A percentile compares a stretch with the other conserved stretches of the same genome.
Evolutionary conservation across 2,329 filamentous ascomycete genomes (phyloP).

Genomic region (Neofusicoccum parvum): DNA sequence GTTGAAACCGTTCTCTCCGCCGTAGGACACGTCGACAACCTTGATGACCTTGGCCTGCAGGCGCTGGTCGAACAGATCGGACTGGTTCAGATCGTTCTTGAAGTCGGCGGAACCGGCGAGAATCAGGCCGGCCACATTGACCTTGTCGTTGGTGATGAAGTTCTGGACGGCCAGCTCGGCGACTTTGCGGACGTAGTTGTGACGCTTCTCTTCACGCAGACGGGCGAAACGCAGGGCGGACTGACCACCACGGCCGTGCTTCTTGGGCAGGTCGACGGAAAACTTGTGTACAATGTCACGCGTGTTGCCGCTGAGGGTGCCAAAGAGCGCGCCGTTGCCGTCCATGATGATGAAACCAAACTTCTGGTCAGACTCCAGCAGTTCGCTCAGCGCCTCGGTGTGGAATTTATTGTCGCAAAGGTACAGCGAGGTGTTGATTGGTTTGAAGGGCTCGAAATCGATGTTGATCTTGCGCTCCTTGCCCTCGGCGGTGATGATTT

Average conservation of each 20-base stretch:
- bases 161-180: conserved; percentile 97
- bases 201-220: conserved; percentile 98
- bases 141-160: conserved; percentile 97
- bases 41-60: conserved; percentile 97
- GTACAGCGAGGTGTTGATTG: conserved; percentile 98
- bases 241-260: conserved; percentile 99
- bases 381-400: conserved; percentile 93
- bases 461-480: conserved; percentile 99
- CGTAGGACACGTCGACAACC: conserved; percentile 97
- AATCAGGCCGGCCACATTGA: conserved; percentile 94
- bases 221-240: conserved; percentile 98
- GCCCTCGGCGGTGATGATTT: conserved; percentile 98
- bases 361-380: conserved; percentile 98
- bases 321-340: conserved; percentile 96
- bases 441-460: conserved; percentile 99
- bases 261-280: conserved; percentile 97
- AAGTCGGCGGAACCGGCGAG: conserved; percentile 97
- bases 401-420: conserved; percentile 99
- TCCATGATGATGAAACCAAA: conserved; percentile 99
- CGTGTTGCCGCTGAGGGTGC: conserved; percentile 95
- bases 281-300: conserved; percentile 98
- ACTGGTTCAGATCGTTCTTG: conserved; percentile 98
- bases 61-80: conserved; percentile 94
- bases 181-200: conserved; percentile 99
- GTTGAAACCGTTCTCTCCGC: conserved; percentile 99